Evolutionary conservation across 2,329 filamentous ascomycete genomes (phyloP).

Genomic region (Endothia cerciana): DNA sequence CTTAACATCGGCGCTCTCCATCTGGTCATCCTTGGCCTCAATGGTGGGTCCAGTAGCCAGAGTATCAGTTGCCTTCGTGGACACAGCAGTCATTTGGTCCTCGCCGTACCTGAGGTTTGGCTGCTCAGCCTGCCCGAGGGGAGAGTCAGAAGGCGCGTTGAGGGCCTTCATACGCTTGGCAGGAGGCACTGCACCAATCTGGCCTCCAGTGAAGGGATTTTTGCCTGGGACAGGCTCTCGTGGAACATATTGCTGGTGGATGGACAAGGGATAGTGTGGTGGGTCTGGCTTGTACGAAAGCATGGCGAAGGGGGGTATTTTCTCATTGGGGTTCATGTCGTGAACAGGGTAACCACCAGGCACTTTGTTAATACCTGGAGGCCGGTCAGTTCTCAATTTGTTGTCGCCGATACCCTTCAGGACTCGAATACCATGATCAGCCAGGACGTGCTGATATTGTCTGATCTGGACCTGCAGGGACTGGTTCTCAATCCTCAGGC

Average conservation of each 20-base stretch:
- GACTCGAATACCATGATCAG: background rate
- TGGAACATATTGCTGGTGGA: background rate
- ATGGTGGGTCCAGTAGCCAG: background rate
- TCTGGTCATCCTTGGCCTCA: background rate
- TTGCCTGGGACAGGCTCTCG: background rate
- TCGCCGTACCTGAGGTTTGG: background rate
- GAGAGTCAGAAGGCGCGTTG: background rate
- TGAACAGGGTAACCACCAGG: background rate
- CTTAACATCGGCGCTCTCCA: background rate
- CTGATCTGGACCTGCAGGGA: background rate
- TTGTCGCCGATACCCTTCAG: background rate
- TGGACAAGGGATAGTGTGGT: background rate
- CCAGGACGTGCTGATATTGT: background rate
- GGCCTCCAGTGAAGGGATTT: background rate
- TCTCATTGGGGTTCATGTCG: background rate
- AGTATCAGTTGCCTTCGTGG: background rate
- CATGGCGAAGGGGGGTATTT: too few species aligned
- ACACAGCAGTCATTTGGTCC: background rate
- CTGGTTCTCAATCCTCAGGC: background rate
- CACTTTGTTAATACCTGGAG: background rate
- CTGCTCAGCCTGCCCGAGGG: background rate
- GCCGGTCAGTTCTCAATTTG: background rate
- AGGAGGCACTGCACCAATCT: background rate
- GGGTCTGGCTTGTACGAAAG: background rate
- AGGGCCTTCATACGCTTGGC: background rate